phyloP scores from a whole-genome alignment of 805 yeast species.

The Limtongozyma cylindracea region DNA sequence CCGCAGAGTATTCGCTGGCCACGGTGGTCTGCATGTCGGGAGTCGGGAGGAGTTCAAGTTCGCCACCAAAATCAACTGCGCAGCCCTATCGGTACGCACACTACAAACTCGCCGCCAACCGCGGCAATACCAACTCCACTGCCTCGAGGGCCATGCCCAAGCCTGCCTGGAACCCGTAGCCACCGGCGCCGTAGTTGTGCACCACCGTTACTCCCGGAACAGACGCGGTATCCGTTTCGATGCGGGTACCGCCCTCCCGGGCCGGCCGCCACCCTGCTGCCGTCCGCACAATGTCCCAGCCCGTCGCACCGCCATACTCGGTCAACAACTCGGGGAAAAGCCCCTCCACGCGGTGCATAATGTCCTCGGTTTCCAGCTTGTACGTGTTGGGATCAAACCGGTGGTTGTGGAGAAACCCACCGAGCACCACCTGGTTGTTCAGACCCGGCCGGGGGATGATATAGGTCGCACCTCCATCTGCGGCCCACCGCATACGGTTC shows the following conservation, averaged over 20 bases:
- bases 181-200: conserved; percentile 53
- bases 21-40: too few relatives aligned
- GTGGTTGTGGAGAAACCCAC: conserved; percentile 46
- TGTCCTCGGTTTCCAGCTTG: conserved; percentile 30
- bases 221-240: conserved; percentile 17
- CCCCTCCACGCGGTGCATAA: conserved; percentile 27
- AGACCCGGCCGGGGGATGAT: conserved; percentile 50
- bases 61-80: too few relatives aligned
- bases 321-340: conserved; percentile 22
- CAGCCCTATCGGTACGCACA: too few relatives aligned
- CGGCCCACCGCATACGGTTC: conserved; percentile 38
- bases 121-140: background rate
- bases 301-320: conserved; percentile 7
- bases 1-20: conserved; percentile 2
- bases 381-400: conserved; percentile 38
- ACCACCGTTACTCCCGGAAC: too few relatives aligned
- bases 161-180: conserved; percentile 45
- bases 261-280: conserved; percentile 61
- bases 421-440: conserved; percentile 41
- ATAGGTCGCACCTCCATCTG: conserved; percentile 31
- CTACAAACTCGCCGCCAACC: too few relatives aligned
- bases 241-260: conserved; percentile 50
- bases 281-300: conserved; percentile 22
- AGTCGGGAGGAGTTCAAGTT: too few relatives aligned
- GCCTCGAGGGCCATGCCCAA: conserved; percentile 23